Conservation (phyloP, 352 stramenopile species). For the Discostella stelligera region DNA sequence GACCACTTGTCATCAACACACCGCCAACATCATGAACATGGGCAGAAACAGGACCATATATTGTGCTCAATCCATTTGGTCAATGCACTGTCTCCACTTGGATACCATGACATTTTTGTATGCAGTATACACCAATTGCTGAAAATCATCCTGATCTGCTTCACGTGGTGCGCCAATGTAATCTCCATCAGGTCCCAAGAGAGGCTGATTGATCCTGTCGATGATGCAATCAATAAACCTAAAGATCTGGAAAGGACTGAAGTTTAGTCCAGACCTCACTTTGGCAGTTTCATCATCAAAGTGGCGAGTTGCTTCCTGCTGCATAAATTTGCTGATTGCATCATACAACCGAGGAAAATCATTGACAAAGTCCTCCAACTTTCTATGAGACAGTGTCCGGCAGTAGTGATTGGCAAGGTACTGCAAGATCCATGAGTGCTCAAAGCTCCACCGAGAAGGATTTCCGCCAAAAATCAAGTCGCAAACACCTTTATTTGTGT, state of each 20-base stretch:
- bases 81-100: conserved; percentile 27
- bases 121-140: conserved; percentile 18
- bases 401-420: conserved; percentile 35
- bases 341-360: conserved; percentile 35
- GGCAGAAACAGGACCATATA: conserved; percentile 26
- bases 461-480: conserved; percentile 36
- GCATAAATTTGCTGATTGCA: conserved; percentile 24
- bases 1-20: conserved; percentile 16
- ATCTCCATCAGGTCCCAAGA: conserved; percentile 25
- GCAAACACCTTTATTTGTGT: conserved; percentile 24
- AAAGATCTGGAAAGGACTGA: conserved; percentile 25
- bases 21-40: conserved; percentile 13
- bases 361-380: conserved; percentile 25
- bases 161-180: conserved; percentile 36
- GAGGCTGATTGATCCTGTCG: not conserved
- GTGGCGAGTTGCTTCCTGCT: conserved; percentile 15
- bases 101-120: conserved; percentile 32
- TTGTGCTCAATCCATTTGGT: conserved; percentile 26
- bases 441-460: conserved; percentile 26
- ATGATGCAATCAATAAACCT: conserved; percentile 25
- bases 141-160: not conserved
- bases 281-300: conserved; percentile 11
- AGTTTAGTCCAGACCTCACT: conserved; percentile 11
- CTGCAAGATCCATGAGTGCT: conserved; percentile 27
- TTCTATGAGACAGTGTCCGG: conserved; percentile 30